Percentiles rank a stretch among this genome's conserved stretches.
Evolutionary conservation across 2,329 filamentous ascomycete species (phyloP).

Genomic region (Sclerotinia sclerotiorum): DNA sequence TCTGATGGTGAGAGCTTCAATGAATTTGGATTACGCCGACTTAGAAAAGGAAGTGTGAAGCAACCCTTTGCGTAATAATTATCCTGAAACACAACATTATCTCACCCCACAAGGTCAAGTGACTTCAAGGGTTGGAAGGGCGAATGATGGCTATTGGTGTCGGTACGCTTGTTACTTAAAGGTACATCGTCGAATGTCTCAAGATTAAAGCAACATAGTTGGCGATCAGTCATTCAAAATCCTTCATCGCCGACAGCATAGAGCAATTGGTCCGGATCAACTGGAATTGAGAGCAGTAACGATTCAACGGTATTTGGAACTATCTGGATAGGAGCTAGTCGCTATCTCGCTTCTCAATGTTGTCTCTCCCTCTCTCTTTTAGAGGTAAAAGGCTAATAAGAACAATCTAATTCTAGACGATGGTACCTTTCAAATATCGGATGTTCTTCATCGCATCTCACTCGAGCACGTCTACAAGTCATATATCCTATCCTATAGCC

Average conservation of each 20-base stretch:
- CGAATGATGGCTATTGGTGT: background rate
- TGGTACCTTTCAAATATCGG: slow-evolving; percentile 15
- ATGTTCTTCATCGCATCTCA: slow-evolving; percentile 15
- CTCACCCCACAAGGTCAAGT: background rate
- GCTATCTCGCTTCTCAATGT: slow-evolving; percentile 6
- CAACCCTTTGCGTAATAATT: background rate
- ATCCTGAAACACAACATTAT: background rate
- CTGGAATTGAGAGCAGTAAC: background rate
- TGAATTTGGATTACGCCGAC: no score
- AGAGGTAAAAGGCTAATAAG: background rate
- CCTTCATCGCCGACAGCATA: background rate
- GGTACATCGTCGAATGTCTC: background rate
- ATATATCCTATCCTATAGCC: slow-evolving; percentile 2
- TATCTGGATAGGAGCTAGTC: background rate
- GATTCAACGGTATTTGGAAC: background rate
- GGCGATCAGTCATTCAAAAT: background rate
- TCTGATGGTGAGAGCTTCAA: slow-evolving; percentile 13
- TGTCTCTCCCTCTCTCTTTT: background rate
- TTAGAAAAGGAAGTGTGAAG: background rate
- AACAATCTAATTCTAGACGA: slow-evolving; percentile 2
- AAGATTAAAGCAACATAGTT: background rate
- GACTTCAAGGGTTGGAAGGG: background rate
- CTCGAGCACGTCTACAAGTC: slow-evolving; percentile 18
- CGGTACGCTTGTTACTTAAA: background rate
- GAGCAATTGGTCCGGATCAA: background rate